phyloP scores from a whole-genome alignment of 2,329 filamentous ascomycete genomes.

The Boeremia exigua region DNA sequence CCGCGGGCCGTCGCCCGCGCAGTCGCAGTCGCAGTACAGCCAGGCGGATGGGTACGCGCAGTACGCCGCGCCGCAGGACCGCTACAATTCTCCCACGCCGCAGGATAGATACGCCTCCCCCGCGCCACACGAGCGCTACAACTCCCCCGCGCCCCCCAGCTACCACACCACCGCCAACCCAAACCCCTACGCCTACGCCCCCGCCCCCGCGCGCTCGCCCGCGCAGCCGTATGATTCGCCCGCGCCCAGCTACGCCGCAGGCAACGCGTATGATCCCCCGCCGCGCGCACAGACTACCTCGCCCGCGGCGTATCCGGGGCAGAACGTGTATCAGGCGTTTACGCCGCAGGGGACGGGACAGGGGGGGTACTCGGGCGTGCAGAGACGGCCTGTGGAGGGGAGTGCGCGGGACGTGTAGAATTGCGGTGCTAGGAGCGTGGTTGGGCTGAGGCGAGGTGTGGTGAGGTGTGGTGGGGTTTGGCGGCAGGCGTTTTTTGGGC shows the following conservation, averaged over 20 bases:
- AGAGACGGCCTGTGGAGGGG: slow-evolving; percentile 26
- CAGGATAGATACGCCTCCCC: not conserved
- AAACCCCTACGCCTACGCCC: not conserved
- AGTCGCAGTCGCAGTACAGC: slow-evolving; percentile 25
- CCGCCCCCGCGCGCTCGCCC: too few species aligned
- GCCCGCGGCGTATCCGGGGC: slow-evolving; percentile 20
- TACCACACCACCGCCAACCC: slow-evolving; percentile 9
- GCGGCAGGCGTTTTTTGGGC: too few species aligned
- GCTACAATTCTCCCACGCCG: slow-evolving; percentile 3
- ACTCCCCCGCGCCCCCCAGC: slow-evolving; percentile 11
- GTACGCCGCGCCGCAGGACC: not conserved
- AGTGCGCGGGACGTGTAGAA: slow-evolving; percentile 26
- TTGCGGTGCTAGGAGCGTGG: too few species aligned
- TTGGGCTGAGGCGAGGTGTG: too few species aligned
- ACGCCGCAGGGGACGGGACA: slow-evolving; percentile 8
- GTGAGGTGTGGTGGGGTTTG: too few species aligned
- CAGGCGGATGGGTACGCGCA: slow-evolving; percentile 18
- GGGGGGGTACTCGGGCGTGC: slow-evolving; percentile 12
- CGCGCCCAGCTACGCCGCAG: too few species aligned
- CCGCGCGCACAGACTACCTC: not conserved
- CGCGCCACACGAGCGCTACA: not conserved
- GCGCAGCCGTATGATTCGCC: too few species aligned
- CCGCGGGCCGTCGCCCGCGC: too few species aligned
- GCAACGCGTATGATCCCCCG: slow-evolving; percentile 2
- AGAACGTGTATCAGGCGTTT: slow-evolving; percentile 23